Conservation (phyloP, 208 protist species). For the Leishmania braziliensis region DNA sequence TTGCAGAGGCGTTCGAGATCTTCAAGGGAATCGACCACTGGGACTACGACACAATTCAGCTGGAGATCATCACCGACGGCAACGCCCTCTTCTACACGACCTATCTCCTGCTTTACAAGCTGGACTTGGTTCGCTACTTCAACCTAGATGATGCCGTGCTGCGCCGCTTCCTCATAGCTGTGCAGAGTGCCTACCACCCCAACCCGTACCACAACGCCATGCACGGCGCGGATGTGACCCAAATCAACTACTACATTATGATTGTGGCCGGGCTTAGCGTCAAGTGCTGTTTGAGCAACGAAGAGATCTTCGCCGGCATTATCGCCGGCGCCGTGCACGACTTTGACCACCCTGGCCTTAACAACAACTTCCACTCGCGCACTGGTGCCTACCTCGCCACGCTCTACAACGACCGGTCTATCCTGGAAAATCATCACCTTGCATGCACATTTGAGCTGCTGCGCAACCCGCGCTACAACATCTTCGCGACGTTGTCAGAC, state of each 20-base stretch:
- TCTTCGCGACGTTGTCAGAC: conserved; percentile 74
- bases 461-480: conserved; percentile 75
- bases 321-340: conserved; percentile 95
- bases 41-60: conserved; percentile 89
- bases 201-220: conserved; percentile 94
- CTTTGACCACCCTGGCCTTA: conserved; percentile 96
- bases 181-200: conserved; percentile 89
- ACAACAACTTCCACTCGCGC: conserved; percentile 97
- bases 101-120: conserved; percentile 87
- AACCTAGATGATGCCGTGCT: conserved; percentile 79
- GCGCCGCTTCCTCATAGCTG: conserved; percentile 81
- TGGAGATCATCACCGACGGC: conserved; percentile 87
- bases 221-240: conserved; percentile 93
- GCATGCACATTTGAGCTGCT: conserved; percentile 89
- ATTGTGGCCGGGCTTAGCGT: conserved; percentile 66
- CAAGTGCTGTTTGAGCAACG: conserved; percentile 77
- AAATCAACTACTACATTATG: conserved; percentile 95
- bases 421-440: conserved; percentile 96
- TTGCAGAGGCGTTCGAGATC: conserved; percentile 75
- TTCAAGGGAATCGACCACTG: conserved; percentile 87
- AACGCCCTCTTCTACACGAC: conserved; percentile 90
- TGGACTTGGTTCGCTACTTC: conserved; percentile 87
- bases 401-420: conserved; percentile 94
- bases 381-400: conserved; percentile 89
- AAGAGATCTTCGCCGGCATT: conserved; percentile 91